These are phyloP conservation scores for Sporothrix brunneoviolacea DNA, from an alignment of 2,329 filamentous ascomycete genomes.

Conservation along the genomic window DNA sequence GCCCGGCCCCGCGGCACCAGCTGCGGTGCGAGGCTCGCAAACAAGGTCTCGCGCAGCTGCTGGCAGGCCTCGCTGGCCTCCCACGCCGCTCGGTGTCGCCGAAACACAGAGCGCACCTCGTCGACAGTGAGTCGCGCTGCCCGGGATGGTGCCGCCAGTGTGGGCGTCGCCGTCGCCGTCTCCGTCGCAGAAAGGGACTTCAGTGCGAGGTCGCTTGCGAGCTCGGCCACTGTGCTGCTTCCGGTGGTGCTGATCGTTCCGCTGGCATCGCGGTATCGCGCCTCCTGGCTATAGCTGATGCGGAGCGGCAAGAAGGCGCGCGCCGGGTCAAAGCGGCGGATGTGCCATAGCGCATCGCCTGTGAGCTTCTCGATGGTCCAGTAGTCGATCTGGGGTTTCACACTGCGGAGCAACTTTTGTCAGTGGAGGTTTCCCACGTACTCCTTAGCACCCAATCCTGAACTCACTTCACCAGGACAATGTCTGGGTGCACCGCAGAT, in stretches of 20 bases:
- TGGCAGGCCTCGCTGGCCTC: slow-evolving; percentile 14
- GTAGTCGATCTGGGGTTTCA: slow-evolving; percentile 15
- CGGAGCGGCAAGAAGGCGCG: slow-evolving; percentile 14
- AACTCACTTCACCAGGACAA: slow-evolving; percentile 17
- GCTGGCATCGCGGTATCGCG: slow-evolving; percentile 13
- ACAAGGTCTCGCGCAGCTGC: slow-evolving; percentile 14
- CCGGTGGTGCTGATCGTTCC: slow-evolving; percentile 7
- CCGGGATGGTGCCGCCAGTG: not conserved
- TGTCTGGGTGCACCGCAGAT: slow-evolving; percentile 14
- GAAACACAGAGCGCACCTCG: slow-evolving; percentile 4
- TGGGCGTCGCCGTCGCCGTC: not conserved
- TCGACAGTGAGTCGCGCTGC: slow-evolving; percentile 1
- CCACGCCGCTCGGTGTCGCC: slow-evolving; percentile 9
- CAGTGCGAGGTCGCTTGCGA: slow-evolving; percentile 11
- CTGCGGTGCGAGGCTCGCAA: slow-evolving; percentile 4
- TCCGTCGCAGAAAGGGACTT: not conserved
- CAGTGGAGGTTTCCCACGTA: too few relatives aligned
- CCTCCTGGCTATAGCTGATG: slow-evolving; percentile 13
- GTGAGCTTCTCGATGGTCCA: slow-evolving; percentile 17
- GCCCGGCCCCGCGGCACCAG: slow-evolving; percentile 5
- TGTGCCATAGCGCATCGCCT: slow-evolving; percentile 16
- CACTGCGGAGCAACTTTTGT: not conserved
- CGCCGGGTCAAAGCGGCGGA: slow-evolving; percentile 9
- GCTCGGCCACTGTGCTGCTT: slow-evolving; percentile 5
- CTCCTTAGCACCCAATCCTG: too few relatives aligned